Base-by-base conservation (phyloP, 352 stramenopile genomes). In the Globisporangium yorkense region DNA sequence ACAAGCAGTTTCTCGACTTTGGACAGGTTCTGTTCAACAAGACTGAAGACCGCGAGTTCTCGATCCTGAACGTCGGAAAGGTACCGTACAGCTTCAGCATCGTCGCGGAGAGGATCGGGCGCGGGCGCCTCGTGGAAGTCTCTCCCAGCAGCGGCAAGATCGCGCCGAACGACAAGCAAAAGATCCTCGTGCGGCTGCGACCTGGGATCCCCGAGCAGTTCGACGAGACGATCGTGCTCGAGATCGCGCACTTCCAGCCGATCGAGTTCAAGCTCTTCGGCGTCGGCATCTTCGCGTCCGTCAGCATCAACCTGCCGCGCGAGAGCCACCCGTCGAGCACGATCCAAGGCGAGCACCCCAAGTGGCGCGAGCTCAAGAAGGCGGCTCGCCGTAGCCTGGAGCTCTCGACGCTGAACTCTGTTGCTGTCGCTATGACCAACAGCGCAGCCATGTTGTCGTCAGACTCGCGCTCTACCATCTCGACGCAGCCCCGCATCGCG, bases 191-290 rank as follows among this genome's bases (percentile, higher is more conserved):
- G 8, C 76, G 89, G 2, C 72, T 98, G 46, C 73, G 72, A 5
- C 95, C 95, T 16, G 87, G 88, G 1, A 81, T 98, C 53, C 95
- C 95, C 0, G 83, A 94, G 47, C 63, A 62, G 21, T 89, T 98
- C 43, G 71, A 87, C 39, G 93, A 98, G 58, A 87, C 70, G 1
- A 56, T 98, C n/a, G 60, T 94, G 18, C 71, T 98, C 39, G 89
- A 98, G 61, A 80, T 98, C 40, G 95, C 92, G 4, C 94, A 98
- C 65, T 98, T 98, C 59, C 80, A 98, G 51, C 92, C 95, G 2
- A 71, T 98, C 16, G 77, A 80, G 35, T 92, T 98, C 49, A 88
- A 88, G 20, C 51, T 98, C 7, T 91, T 87, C 54, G 93, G 89
- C 1, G 70, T 74, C 50, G 94, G 92, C 5, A 96, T 96, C 13